phyloP scores from a whole-genome alignment of 2,329 filamentous ascomycete genomes.

The Incumbomyces delicatus region DNA sequence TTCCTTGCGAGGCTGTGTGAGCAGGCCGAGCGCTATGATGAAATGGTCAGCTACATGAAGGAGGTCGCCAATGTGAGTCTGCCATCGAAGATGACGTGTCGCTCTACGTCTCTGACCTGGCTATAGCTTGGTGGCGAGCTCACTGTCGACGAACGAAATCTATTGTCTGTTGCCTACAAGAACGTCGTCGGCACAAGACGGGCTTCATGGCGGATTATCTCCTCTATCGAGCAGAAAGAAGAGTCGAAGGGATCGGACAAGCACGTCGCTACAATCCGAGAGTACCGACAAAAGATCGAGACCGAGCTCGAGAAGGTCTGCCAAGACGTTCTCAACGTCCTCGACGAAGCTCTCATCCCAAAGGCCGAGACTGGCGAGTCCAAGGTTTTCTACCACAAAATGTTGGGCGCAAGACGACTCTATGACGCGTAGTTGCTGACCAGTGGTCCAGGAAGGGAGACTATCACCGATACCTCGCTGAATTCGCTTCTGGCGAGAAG shows the following conservation, averaged over 20 bases:
- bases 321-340: slow-evolving; percentile 91
- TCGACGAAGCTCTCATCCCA: slow-evolving; percentile 87
- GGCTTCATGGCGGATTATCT: slow-evolving; percentile 98
- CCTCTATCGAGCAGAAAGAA: slow-evolving; percentile 99
- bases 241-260: slow-evolving; percentile 96
- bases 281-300: slow-evolving; percentile 98
- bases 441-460: slow-evolving; percentile 70
- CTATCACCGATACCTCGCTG: slow-evolving; percentile 90
- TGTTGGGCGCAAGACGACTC: slow-evolving; percentile 49
- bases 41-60: slow-evolving; percentile 99
- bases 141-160: slow-evolving; percentile 68
- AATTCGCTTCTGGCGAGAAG: slow-evolving; percentile 89
- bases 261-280: slow-evolving; percentile 87
- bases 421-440: slow-evolving; percentile 11
- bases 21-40: slow-evolving; percentile 99
- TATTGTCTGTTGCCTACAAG: slow-evolving; percentile 98
- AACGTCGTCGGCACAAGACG: slow-evolving; percentile 97
- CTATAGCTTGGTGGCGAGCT: slow-evolving; percentile 55
- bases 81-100: slow-evolving; percentile 1
- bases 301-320: slow-evolving; percentile 94
- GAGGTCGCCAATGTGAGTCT: slow-evolving; percentile 81
- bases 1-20: slow-evolving; percentile 99
- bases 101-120: slow-evolving; percentile 14
- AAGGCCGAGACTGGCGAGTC: slow-evolving; percentile 95
- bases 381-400: slow-evolving; percentile 99